phyloP scores from a whole-genome alignment of 2,329 filamentous ascomycete genomes.

The Xylariomycetidae sp. region DNA sequence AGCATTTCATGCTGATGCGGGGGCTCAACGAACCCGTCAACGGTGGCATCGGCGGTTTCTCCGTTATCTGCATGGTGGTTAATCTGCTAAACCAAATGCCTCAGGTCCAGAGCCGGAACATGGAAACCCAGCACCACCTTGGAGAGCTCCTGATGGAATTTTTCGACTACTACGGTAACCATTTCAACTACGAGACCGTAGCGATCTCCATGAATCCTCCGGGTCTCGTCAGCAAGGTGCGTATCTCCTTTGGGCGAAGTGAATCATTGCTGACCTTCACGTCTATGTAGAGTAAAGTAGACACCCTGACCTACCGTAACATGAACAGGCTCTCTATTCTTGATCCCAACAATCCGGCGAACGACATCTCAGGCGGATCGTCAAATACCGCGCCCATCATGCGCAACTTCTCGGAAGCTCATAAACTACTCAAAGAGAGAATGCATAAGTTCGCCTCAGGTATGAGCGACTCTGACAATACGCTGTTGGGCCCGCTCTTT shows the following conservation, averaged over 20 bases:
- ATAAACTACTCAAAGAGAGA: constrained; percentile 49
- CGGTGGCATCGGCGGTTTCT: constrained; percentile 90
- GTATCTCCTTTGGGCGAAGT: too few species aligned
- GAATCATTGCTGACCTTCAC: too few species aligned
- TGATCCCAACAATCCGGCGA: constrained; percentile 78
- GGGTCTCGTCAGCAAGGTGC: constrained; percentile 66
- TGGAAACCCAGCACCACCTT: constrained; percentile 61
- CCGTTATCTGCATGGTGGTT: constrained; percentile 88
- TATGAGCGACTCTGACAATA: constrained; percentile 30
- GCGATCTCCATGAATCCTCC: constrained; percentile 76
- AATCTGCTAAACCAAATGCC: constrained; percentile 82
- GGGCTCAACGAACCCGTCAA: constrained; percentile 87
- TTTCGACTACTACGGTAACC: constrained; percentile 81
- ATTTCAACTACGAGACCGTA: constrained; percentile 64
- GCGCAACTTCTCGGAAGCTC: constrained; percentile 63
- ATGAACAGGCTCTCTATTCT: constrained; percentile 75
- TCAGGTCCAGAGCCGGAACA: constrained; percentile 56
- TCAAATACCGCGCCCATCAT: constrained; percentile 64
- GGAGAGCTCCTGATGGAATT: constrained; percentile 83
- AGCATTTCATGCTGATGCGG: constrained; percentile 87
- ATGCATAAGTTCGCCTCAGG: constrained; percentile 47
- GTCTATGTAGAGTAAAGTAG: constrained; percentile 38
- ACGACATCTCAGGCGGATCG: constrained; percentile 89
- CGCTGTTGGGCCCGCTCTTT: constrained; percentile 68
- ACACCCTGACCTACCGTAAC: constrained; percentile 51